Percentiles rank a stretch among this genome's conserved stretches.
Evolutionary conservation across 768 basidiomycete genomes (phyloP).

Genomic region (Tricholoma saponaceum): DNA sequence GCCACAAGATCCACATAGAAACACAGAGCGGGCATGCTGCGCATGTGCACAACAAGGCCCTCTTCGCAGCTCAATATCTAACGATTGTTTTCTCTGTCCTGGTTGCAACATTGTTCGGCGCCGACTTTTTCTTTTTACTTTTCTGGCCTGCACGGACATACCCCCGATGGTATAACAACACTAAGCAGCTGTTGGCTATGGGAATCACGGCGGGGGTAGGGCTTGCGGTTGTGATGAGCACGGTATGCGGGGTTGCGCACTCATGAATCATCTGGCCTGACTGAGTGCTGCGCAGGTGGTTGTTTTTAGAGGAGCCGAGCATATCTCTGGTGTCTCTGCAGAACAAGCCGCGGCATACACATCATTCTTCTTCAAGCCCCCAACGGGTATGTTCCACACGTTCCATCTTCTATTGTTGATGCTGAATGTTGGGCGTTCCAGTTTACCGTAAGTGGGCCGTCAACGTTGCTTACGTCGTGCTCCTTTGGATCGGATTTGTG

Average conservation of each 20-base stretch:
- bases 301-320: constrained; percentile 19
- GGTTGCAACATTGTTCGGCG: constrained; percentile 32
- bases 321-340: constrained; percentile 21
- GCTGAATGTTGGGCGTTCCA: constrained; percentile 2
- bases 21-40: constrained; percentile 14
- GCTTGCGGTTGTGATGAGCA: constrained; percentile 25
- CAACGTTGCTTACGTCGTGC: constrained; percentile 29
- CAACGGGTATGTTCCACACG: constrained; percentile 17
- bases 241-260: no score
- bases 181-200: constrained; percentile 19
- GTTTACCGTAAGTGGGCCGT: constrained; percentile 24
- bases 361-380: constrained; percentile 21
- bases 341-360: constrained; percentile 13
- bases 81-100: constrained; percentile 32
- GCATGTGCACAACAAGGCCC: constrained; percentile 25
- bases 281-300: constrained; percentile 17
- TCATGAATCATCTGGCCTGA: no score
- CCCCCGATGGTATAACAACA: constrained; percentile 26
- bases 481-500: constrained; percentile 28
- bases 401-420: background rate
- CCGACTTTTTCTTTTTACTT: constrained; percentile 33
- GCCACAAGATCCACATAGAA: constrained; percentile 24
- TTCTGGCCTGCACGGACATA: constrained; percentile 29
- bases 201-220: constrained; percentile 22
- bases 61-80: constrained; percentile 23